Base-by-base conservation (phyloP, 2,329 filamentous ascomycete genomes). In the Talaromyces rugulosus region DNA sequence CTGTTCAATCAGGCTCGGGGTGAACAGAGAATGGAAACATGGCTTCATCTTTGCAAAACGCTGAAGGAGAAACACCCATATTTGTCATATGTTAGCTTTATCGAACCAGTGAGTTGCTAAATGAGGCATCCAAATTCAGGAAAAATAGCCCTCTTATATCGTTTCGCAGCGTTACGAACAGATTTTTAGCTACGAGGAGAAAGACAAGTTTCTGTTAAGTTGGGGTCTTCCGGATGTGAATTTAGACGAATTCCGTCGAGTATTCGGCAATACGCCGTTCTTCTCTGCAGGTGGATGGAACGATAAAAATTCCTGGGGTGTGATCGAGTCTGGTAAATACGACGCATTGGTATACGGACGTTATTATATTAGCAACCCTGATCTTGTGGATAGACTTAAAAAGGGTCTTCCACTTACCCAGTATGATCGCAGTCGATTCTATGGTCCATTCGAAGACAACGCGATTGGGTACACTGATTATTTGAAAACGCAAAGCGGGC, bases 211-310 rank as follows among this genome's bases (percentile, higher is more conserved):
- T 66, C 73, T 85, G 4, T 61, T 72, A 30, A 78, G 77, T 5
- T 84, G 81, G 81, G 78, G 78, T 1, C 69, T 84, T 5, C 55
- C 70, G 6, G 69, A 78, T 3, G 76, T 83, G 23, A 77, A 80
- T 51, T 74, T 85, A 1, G 75, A 75, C 7, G 61, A 73, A 2
- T 84, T 85, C 67, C 79, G 82, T 23, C 65, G 77, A 11, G 85
- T 86, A 62, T 81, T 84, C 58, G 79, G 78, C 2, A 71, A 74
- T 5, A 82, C 83, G 0, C 83, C 83, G 0, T 84, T 86, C 71
- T 79, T 87, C 64, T 80, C 83, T 0, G 83, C 81, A 0, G 84
- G 84, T 5, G 83, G 83, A 0, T 87, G 81, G 71, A 75, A 82
- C 58, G 76, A 83, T 50, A 74, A 74, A 42, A 85, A 83, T 64